A percentile compares a stretch with the other conserved stretches of the same genome.
Evolutionary conservation across 2,329 filamentous ascomycete genomes (phyloP).

Genomic region (Epichloe aotearoae): DNA sequence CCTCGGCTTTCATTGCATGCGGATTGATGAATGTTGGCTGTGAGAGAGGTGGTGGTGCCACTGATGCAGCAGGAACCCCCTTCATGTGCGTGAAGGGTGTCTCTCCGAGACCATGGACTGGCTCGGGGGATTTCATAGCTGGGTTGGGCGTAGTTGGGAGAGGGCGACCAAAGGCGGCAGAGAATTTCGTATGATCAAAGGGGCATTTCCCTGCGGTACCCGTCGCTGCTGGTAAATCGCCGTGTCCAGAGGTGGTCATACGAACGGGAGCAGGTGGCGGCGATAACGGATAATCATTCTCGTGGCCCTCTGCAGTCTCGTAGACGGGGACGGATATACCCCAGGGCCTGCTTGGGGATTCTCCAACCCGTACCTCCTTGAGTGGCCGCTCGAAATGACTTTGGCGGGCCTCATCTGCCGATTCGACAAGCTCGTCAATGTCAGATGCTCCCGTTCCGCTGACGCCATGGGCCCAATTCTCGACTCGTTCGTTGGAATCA

Average conservation of each 20-base stretch:
- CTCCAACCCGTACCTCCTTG: constrained; percentile 82
- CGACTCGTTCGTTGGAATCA: constrained; percentile 56
- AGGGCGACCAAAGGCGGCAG: constrained; percentile 20
- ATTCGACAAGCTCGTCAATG: constrained; percentile 25
- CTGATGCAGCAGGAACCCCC: constrained; percentile 6
- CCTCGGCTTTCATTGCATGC: constrained; percentile 18
- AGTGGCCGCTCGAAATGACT: constrained; percentile 73
- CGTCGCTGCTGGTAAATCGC: constrained; percentile 3
- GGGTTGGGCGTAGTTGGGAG: constrained; percentile 7
- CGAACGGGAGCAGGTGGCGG: constrained; percentile 45
- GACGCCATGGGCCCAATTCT: constrained; percentile 75
- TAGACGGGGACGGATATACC: constrained; percentile 68
- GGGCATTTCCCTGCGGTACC: constrained; percentile 38
- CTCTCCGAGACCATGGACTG: constrained; percentile 4
- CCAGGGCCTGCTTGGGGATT: constrained; percentile 88
- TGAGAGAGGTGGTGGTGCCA: constrained; percentile 6
- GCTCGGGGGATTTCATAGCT: constrained; percentile 6
- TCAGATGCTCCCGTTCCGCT: constrained; percentile 35
- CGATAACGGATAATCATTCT: constrained; percentile 32
- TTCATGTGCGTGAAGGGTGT: constrained; percentile 12
- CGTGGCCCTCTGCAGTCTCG: constrained; percentile 23
- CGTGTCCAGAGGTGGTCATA: constrained; percentile 28
- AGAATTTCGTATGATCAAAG: constrained; percentile 38
- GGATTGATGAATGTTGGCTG: constrained; percentile 43
- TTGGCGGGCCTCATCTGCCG: constrained; percentile 41